A percentile compares a stretch with the other conserved stretches of the same genome.
Evolutionary conservation across 768 basidiomycete species (phyloP).

Genomic region (Suillus americanus): DNA sequence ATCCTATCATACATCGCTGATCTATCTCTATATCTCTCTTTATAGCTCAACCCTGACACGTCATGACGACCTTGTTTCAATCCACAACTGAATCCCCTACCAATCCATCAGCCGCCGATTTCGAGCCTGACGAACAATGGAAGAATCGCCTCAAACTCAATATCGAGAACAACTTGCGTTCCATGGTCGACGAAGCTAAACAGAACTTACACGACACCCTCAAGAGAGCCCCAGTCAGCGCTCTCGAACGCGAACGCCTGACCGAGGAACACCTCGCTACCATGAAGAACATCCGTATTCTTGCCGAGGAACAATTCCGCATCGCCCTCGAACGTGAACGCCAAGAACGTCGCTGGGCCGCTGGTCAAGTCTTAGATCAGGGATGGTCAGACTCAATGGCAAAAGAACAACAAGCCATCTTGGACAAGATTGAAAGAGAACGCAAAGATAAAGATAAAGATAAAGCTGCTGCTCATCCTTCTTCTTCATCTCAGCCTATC

Average conservation of each 20-base stretch:
- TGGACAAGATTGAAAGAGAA: slow-evolving; percentile 47
- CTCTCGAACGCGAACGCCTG: slow-evolving; percentile 36
- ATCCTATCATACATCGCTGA: slow-evolving; percentile 1
- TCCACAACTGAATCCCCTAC: slow-evolving; percentile 13
- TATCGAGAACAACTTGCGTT: slow-evolving; percentile 47
- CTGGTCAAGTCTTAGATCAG: slow-evolving; percentile 34
- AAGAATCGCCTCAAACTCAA: slow-evolving; percentile 44
- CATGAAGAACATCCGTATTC: slow-evolving; percentile 43
- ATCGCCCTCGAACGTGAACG: slow-evolving; percentile 47
- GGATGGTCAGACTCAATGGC: slow-evolving; percentile 35
- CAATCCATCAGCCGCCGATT: slow-evolving; percentile 19
- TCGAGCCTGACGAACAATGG: slow-evolving; percentile 58
- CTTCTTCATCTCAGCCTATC: slow-evolving; percentile 12
- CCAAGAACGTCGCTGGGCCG: slow-evolving; percentile 48
- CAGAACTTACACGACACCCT: slow-evolving; percentile 55
- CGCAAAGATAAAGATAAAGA: slow-evolving; percentile 17
- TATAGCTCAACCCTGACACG: not conserved
- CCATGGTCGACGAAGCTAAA: slow-evolving; percentile 60
- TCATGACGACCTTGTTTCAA: slow-evolving; percentile 26
- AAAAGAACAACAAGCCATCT: slow-evolving; percentile 43
- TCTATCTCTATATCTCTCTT: not conserved
- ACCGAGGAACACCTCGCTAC: slow-evolving; percentile 37
- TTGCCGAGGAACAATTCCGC: slow-evolving; percentile 48
- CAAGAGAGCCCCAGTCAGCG: slow-evolving; percentile 37
- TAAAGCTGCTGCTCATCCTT: slow-evolving; percentile 11